Evolutionary conservation across 192 early-diverging fungal genomes (phyloP).

Genomic region (Coemansia sp.): DNA sequence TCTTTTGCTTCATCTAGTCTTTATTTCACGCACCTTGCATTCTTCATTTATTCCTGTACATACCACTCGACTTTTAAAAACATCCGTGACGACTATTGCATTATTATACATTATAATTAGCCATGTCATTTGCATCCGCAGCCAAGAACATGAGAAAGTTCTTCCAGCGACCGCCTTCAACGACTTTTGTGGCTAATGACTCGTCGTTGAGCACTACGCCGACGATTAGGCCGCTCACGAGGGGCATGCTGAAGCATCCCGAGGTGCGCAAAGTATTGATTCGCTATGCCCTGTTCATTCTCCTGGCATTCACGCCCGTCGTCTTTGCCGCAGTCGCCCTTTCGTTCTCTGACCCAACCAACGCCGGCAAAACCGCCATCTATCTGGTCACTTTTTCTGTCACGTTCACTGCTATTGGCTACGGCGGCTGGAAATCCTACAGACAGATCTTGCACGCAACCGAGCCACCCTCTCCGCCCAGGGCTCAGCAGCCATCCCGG

Average conservation of each 20-base stretch:
- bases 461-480: background rate
- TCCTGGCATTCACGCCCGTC: slow-evolving; percentile 27
- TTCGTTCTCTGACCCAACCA: slow-evolving; percentile 20
- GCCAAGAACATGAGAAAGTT: background rate
- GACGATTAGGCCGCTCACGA: slow-evolving; percentile 3
- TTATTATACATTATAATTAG: background rate
- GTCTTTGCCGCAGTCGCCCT: slow-evolving; percentile 38
- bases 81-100: background rate
- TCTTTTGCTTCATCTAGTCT: slow-evolving; percentile 1
- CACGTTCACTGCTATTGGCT: slow-evolving; percentile 29
- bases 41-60: background rate
- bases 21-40: background rate
- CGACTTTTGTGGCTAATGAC: background rate
- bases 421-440: slow-evolving; percentile 22
- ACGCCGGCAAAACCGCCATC: slow-evolving; percentile 25
- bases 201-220: slow-evolving; percentile 1
- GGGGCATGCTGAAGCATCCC: background rate
- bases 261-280: slow-evolving; percentile 8
- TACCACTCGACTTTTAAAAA: background rate
- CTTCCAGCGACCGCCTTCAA: background rate
- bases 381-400: slow-evolving; percentile 24
- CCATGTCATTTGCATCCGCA: background rate
- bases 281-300: background rate
- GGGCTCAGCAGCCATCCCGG: background rate
- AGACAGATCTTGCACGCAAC: slow-evolving; percentile 11